phyloP scores from a whole-genome alignment of 768 basidiomycete species.

The Clavulina sp. region DNA sequence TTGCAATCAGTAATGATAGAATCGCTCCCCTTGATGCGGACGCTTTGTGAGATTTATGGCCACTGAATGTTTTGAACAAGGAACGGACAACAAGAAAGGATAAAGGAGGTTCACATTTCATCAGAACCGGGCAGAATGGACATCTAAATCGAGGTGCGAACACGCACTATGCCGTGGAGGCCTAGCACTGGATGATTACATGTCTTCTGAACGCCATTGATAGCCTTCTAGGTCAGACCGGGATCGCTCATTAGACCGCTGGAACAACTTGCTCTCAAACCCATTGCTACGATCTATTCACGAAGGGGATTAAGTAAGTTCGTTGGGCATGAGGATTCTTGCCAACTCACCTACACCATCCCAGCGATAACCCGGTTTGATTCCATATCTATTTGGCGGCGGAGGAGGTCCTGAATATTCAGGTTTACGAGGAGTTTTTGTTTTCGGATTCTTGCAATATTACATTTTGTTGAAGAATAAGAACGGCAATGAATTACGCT shows the following conservation, averaged over 20 bases:
- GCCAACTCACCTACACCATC: conserved; percentile 72
- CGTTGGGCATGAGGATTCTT: background rate
- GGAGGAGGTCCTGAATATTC: conserved; percentile 76
- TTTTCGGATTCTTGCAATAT: conserved; percentile 42
- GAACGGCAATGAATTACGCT: conserved; percentile 3
- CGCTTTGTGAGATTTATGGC: background rate
- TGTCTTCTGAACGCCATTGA: conserved; percentile 82
- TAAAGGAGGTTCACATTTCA: too few relatives aligned
- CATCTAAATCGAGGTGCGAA: too few relatives aligned
- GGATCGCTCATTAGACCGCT: conserved; percentile 57
- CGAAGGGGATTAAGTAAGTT: background rate
- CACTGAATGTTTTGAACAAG: background rate
- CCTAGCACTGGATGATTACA: conserved; percentile 30
- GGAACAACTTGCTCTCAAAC: conserved; percentile 86
- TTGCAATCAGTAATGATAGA: too few relatives aligned
- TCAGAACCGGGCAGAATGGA: too few relatives aligned
- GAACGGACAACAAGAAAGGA: too few relatives aligned
- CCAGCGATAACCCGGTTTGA: conserved; percentile 93
- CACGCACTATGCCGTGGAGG: background rate
- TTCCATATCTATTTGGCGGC: conserved; percentile 88
- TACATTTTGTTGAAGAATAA: background rate
- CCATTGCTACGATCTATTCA: conserved; percentile 71
- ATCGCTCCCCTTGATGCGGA: too few relatives aligned
- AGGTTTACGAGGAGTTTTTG: conserved; percentile 63
- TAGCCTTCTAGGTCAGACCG: conserved; percentile 58